A percentile compares a stretch with the other conserved stretches of the same genome.
Conservation (phyloP, 1,284 basidiomycete genomes). For the Pseudomicrostroma phylloplanum region DNA sequence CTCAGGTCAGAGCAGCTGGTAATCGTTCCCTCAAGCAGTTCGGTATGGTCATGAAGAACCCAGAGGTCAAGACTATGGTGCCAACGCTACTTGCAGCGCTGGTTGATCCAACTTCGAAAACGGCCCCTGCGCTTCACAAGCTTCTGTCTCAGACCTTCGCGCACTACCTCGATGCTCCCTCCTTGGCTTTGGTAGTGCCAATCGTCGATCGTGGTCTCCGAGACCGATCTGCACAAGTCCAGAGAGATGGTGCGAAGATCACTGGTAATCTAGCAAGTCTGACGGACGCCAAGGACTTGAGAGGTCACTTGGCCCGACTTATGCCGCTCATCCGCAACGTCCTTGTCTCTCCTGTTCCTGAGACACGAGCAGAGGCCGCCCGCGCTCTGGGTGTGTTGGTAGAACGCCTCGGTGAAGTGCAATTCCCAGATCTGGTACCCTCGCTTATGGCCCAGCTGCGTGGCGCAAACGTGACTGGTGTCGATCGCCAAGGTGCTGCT, state of each 20-base stretch:
- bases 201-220: constrained; percentile 88
- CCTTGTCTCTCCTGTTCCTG: constrained; percentile 82
- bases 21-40: constrained; percentile 96
- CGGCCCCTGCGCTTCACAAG: constrained; percentile 70
- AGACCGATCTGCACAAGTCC: constrained; percentile 85
- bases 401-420: constrained; percentile 85
- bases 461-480: constrained; percentile 78
- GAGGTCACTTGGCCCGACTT: constrained; percentile 83
- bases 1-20: constrained; percentile 86
- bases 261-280: constrained; percentile 86
- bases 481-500: constrained; percentile 94
- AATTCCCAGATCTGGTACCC: constrained; percentile 92
- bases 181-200: constrained; percentile 89
- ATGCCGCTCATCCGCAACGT: constrained; percentile 88
- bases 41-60: constrained; percentile 63
- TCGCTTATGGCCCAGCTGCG: constrained; percentile 83
- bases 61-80: constrained; percentile 83
- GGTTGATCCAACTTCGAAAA: constrained; percentile 85
- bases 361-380: constrained; percentile 92
- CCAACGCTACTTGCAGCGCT: constrained; percentile 90
- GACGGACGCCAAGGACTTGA: constrained; percentile 91
- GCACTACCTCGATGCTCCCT: constrained; percentile 97
- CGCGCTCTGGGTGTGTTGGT: constrained; percentile 96
- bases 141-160: constrained; percentile 92
- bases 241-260: constrained; percentile 93